Evolutionary conservation across 2,329 filamentous ascomycete genomes (phyloP), one percentile per base, ranked within the genome.

Genomic region (Dactylonectria estremocensis): DNA sequence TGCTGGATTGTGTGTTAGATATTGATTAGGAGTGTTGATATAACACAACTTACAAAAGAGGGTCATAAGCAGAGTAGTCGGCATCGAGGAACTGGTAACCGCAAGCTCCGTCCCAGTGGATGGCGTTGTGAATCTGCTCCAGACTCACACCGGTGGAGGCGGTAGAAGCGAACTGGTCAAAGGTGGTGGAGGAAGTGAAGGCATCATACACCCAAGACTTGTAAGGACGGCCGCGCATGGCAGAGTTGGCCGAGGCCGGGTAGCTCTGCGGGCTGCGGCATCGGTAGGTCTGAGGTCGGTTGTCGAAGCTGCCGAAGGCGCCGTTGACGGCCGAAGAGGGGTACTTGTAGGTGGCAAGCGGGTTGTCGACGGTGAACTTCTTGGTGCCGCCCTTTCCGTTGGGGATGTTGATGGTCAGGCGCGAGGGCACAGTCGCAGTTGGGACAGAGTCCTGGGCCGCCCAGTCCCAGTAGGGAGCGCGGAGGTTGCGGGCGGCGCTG

Each of bases 391-490:
- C 69, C 59, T 14, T 8, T 16, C 81, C 81, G 20, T 79, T 75
- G 5, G 86, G 83, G 20, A 84, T 79, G 20, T 80, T 81, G 64
- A 87, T 76, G 8, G 64, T 80, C 52, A 84, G 72, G 5, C 76
- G 82, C 48, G 76, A 70, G 31, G 76, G 72, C 1, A 76, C 76
- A 2, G 79, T 82, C n/a, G 82, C 80, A 0, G 73, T 69, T 2
- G 88, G 87, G 3, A 89, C 80, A 13, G 70, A 3, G 81, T 70
- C 37, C 40, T 43, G 40, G 16, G 84, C 74, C 2, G 71, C 86
- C 87, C 86, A 89, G 77, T 89, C 87, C 87, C 87, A 89, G 77
- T 81, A 88, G 2, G 87, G 86, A 13, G 83, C 75, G 33, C 87
- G 83, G n/a, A 89, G 80, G 0, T 72, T 77, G 46, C 84, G 78